Evolutionary conservation across 202 grass and related monocot genomes (phyloP), one percentile per base, ranked within the genome.

Genomic region (Eragrostis tef): DNA sequence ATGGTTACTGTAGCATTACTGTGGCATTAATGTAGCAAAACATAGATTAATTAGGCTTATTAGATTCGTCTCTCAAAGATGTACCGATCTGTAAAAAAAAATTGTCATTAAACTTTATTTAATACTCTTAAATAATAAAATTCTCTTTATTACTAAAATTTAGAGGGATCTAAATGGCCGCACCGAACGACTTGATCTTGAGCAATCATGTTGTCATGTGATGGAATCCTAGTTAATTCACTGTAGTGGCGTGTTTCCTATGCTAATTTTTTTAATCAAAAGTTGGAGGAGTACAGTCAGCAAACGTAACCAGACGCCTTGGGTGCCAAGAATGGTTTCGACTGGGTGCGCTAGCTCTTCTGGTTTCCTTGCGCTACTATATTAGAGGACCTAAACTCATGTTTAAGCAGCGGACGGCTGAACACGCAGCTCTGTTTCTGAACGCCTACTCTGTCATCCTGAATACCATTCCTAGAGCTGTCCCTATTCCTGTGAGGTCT

Each of bases 231-330:
- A 56, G 19, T 56, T 68, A 66, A 53, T 54, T 42, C 48, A 25
- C 31, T 26, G 16, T 50, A 36, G 62, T 19, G 34, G 14, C 64
- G 5, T 7, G 0, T 78, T 82, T 56, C 64, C 13, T 60, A 53
- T 63, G 17, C 49, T 56, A 29, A 15, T 2, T 60, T 15, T 45
- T 68, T 16, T 34, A 74, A 7, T 4, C 1, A 17, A 50, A 56
- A 64, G 31, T 47, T 26, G 26, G 41, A 53, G 10, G 42, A 20
- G 0, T 19, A 5, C 31, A 27, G n/a, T 63, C 22, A 7, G 29
- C 42, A 52, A 75, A 79, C 68, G 75, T 58, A 84, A 64, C 62
- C 4, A 45, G 41, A 74, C 13, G 8, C 81, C 81, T 60, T 84
- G 81, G 44, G 22, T 14, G 54, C 36, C 81, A 88, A 84, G 70